phyloP scores from a whole-genome alignment of 768 basidiomycete genomes.

The Multifurca ochricompacta region DNA sequence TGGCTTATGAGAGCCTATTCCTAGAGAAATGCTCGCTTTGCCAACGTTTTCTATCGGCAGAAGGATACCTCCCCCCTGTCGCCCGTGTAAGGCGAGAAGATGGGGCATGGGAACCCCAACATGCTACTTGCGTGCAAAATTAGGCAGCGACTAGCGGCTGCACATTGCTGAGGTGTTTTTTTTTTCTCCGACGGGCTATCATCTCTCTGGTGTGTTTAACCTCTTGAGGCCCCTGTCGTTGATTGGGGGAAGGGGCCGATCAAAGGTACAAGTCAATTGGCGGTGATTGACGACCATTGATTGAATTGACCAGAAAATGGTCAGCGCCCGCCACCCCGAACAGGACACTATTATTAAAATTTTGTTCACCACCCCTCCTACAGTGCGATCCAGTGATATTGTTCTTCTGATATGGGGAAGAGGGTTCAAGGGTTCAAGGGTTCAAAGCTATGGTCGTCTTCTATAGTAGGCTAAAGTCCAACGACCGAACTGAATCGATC shows the following conservation, averaged over 20 bases:
- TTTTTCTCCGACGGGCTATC: background rate
- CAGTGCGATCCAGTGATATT: background rate
- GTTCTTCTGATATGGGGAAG: constrained; percentile 8
- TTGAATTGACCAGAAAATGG: background rate
- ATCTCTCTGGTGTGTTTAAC: background rate
- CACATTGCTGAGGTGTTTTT: background rate
- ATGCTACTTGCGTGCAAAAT: constrained; percentile 35
- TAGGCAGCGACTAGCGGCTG: background rate
- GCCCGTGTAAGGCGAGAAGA: constrained; percentile 45
- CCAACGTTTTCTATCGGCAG: constrained; percentile 55
- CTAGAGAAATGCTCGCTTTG: constrained; percentile 52
- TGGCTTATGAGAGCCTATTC: constrained; percentile 55
- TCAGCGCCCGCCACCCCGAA: background rate
- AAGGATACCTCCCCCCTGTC: constrained; percentile 68
- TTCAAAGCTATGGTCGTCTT: background rate
- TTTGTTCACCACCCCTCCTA: background rate
- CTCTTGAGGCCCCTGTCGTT: background rate
- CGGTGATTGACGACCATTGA: background rate
- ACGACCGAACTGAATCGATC: constrained; percentile 10
- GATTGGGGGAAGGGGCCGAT: background rate
- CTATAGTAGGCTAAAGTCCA: constrained; percentile 2
- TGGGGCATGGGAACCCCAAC: constrained; percentile 43
- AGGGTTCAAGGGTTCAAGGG: no score
- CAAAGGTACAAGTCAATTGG: background rate
- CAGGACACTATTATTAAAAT: constrained; percentile 2